phyloP scores from a whole-genome alignment of 2,329 filamentous ascomycete genomes.

The Pseudogymnoascus sp. region DNA sequence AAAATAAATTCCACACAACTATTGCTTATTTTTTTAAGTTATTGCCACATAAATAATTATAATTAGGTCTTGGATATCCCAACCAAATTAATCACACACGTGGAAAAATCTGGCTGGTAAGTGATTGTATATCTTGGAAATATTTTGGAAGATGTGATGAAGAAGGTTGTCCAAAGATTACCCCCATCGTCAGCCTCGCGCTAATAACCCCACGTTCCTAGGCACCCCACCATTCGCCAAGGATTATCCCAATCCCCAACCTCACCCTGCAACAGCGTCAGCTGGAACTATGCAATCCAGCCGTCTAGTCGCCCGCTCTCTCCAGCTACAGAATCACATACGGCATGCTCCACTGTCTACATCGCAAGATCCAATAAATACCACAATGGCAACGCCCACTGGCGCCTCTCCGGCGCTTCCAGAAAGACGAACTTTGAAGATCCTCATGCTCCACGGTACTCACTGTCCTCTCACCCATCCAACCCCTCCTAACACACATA shows the following conservation, averaged over 20 bases:
- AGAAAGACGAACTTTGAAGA: slow-evolving; percentile 40
- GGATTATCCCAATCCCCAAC: not conserved
- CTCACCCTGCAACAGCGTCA: not conserved
- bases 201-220: not conserved
- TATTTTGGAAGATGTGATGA: not conserved
- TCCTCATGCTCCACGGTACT: slow-evolving; percentile 69
- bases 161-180: not conserved
- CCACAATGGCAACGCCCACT: slow-evolving; percentile 1
- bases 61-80: not conserved
- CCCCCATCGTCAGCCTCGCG: not conserved
- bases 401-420: not conserved
- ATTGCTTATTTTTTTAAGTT: not conserved
- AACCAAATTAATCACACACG: not conserved
- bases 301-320: not conserved
- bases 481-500: slow-evolving; percentile 24
- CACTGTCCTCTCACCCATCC: slow-evolving; percentile 16
- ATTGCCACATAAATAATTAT: not conserved
- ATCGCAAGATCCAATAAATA: not conserved
- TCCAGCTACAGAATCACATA: slow-evolving; percentile 6
- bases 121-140: not conserved
- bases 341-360: not conserved
- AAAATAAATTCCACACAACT: not conserved
- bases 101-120: not conserved
- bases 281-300: not conserved
- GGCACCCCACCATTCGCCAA: not conserved